phyloP scores from a whole-genome alignment of 345 rosid genomes.

The Isatis tinctoria region DNA sequence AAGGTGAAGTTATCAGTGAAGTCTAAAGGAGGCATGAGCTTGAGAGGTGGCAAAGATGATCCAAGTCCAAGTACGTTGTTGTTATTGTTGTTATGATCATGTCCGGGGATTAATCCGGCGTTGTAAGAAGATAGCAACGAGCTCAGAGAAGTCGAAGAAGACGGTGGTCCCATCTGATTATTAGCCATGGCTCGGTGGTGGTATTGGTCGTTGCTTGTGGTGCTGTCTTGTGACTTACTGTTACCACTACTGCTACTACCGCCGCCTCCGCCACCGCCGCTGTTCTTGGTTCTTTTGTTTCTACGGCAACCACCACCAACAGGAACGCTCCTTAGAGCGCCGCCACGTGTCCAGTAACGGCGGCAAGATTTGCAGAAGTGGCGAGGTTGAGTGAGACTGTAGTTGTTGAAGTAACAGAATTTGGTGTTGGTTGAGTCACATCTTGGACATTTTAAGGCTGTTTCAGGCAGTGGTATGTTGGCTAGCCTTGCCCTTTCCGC shows the following conservation, averaged over 20 bases:
- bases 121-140: slow-evolving; percentile 34
- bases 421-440: slow-evolving; percentile 83
- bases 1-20: slow-evolving; percentile 33
- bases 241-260: slow-evolving; percentile 35
- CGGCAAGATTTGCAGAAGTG: slow-evolving; percentile 88
- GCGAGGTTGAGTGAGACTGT: slow-evolving; percentile 80
- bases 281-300: slow-evolving; percentile 60
- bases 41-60: slow-evolving; percentile 36
- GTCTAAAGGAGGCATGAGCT: slow-evolving; percentile 33
- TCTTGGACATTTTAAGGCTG: slow-evolving; percentile 69
- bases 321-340: slow-evolving; percentile 73
- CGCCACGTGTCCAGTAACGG: slow-evolving; percentile 86
- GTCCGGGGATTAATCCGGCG: slow-evolving; percentile 34
- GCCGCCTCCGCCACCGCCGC: slow-evolving; percentile 31
- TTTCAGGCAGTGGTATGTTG: slow-evolving; percentile 61
- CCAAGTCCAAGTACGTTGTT: slow-evolving; percentile 32
- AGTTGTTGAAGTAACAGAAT: slow-evolving; percentile 85
- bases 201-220: slow-evolving; percentile 32
- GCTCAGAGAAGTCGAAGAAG: slow-evolving; percentile 27
- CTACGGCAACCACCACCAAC: slow-evolving; percentile 85
- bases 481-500: slow-evolving; percentile 73
- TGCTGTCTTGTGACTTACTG: slow-evolving; percentile 35
- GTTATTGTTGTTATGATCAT: slow-evolving; percentile 26
- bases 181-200: slow-evolving; percentile 22
- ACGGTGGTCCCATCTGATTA: slow-evolving; percentile 32